Percentiles rank a stretch among this genome's conserved stretches.
These are phyloP conservation scores for Aspergillus costaricaensis DNA, from an alignment of 2,329 filamentous ascomycete genomes.

Conservation along the genomic window DNA sequence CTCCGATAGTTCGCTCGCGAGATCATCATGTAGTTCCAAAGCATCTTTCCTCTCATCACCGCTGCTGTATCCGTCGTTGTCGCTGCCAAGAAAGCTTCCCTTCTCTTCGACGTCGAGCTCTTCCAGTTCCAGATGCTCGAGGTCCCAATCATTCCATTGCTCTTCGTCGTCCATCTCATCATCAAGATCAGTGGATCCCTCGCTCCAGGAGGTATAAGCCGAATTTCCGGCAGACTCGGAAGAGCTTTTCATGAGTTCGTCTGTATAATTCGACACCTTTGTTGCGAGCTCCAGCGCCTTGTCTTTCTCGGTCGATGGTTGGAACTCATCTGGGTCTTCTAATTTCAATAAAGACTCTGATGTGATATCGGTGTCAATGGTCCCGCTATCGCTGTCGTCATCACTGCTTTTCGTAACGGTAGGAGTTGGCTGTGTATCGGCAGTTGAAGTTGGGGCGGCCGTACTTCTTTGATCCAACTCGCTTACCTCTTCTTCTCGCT, in stretches of 20 bases:
- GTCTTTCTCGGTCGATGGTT: background rate
- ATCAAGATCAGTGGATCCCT: background rate
- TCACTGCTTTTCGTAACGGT: background rate
- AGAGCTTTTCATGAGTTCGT: background rate
- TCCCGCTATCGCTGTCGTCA: background rate
- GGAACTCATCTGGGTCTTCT: background rate
- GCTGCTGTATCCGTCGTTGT: background rate
- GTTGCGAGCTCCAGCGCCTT: background rate
- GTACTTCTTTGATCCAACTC: background rate
- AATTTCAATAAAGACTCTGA: background rate
- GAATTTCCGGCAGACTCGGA: conserved; percentile 1
- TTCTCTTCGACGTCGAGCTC: background rate
- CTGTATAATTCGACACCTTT: background rate
- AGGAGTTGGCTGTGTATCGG: background rate
- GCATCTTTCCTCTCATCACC: background rate
- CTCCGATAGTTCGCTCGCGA: background rate
- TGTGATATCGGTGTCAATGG: background rate
- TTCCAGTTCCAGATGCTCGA: background rate
- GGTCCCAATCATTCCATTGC: conserved; percentile 5
- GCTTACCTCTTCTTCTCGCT: background rate
- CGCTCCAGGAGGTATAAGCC: conserved; percentile 6
- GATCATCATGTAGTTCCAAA: background rate
- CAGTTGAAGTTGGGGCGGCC: background rate
- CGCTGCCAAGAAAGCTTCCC: background rate
- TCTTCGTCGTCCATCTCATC: conserved; percentile 4